Evolutionary conservation across 306 rosid species (phyloP), one percentile per base, ranked within the genome.

Genomic region (Styphnolobium japonicum): DNA sequence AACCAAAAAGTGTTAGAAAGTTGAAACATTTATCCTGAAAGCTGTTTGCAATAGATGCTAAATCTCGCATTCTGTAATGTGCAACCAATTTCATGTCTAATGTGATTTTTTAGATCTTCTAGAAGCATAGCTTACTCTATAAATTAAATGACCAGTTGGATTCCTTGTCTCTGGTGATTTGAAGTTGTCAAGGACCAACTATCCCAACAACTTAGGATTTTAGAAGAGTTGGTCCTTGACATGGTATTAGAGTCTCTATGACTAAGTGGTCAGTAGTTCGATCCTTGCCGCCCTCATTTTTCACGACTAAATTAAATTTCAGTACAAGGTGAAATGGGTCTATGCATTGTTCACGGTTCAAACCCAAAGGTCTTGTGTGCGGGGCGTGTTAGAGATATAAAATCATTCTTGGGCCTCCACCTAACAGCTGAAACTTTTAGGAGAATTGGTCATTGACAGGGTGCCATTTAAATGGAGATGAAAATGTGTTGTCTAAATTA

Each of bases 1-100:
- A 67, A 83, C 77, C 7, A 18, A 19, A 34, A 84, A 67, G 36
- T 49, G 33, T 33, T 71, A 19, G n/a, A 71, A 71, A 33, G 43
- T 80, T 76, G 61, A 69, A 11, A 18, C 42, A 61, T 45, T 61
- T 45, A 5, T 75, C 66, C 31, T 48, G 22, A 39, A 23, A 68
- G 12, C 16, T 79, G 27, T 31, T 67, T 67, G 25, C 49, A 23
- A 2, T 25, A 16, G 46, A 71, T 53, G 10, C 58, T 51, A 23
- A 66, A 68, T 69, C 34, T 58, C 29, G 11, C 36, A 31, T 31
- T 57, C 56, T 74, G 36, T 74, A 46, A 57, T 58, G 69, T 29
- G 39, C 55, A 39, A 12, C 78, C 33, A 36, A 55, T 12, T 73
- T 22, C 48, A 27, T 52, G 16, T 51, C 21, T 43, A 3, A 33